Evolutionary conservation across 345 rosid species (phyloP), one percentile per base, ranked within the genome.

Genomic region (Nasturtium officinale): DNA sequence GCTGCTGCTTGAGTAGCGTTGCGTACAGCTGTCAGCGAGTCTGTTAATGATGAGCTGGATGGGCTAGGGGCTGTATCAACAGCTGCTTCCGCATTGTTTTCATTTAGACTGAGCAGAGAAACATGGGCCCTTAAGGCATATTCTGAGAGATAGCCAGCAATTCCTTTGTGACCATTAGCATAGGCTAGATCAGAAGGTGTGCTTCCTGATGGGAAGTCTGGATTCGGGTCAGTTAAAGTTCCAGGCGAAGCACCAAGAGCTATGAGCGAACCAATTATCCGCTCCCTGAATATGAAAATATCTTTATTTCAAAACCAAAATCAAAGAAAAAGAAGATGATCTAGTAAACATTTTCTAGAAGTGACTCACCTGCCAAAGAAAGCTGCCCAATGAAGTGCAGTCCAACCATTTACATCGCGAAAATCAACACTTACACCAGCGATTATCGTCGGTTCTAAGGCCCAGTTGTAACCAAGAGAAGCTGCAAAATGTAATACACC

Each of bases 361-460:
- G 63, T 46, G 45, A 50, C 83, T 81, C 70, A 87, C 97, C 97
- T 91, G 85, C 99, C 97, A 78, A 73, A 87, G 74, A 72, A 86
- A 67, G 99, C 99, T 47, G 99, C 99, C 99, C 99, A 95, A 57
- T 95, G 99, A 82, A 95, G 99, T 61, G 97, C 99, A 25, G 97
- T 95, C 99, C 99, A 95, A 46, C 97, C 99, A 79, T 90, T 90
- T 13, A 78, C 82, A 78, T 95, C 97, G 5, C 97, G 93, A 74
- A 91, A 95, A 77, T 95, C 87, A 74, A 90, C 86, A 68, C 81
- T 90, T 61, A 91, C 97, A 71, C 99, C 99, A 4, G 96, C 86
- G 57, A 84, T 59, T 59, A 85, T 61, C 3, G 89, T 91, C 17
- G 97, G 97, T 70, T 88, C 89, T 43, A 91, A 77, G 65, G 96